Percentiles rank a stretch among this genome's conserved stretches.
Conservation (phyloP, 495 filamentous ascomycete genomes). For the Gamarada debralockiae region DNA sequence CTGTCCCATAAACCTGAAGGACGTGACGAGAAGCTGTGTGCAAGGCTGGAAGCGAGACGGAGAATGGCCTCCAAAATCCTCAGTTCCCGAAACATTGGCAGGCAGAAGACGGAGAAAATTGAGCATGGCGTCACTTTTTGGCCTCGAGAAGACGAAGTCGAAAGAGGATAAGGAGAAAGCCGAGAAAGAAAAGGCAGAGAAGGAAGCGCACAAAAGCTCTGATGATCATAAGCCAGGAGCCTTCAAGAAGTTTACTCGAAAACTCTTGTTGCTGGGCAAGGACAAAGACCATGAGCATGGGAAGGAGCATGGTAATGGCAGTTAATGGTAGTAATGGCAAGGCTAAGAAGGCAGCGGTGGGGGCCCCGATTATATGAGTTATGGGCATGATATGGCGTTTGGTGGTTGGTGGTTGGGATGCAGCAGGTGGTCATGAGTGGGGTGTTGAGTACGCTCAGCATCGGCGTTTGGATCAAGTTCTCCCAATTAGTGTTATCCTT, state of each 20-base stretch:
- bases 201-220: neutral
- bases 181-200: slow-evolving; percentile 1
- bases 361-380: neutral
- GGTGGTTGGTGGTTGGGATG: slow-evolving; percentile 1
- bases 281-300: neutral
- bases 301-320: slow-evolving; percentile 3
- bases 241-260: slow-evolving; percentile 17
- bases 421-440: neutral
- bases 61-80: slow-evolving; percentile 80
- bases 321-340: neutral
- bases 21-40: slow-evolving; percentile 78
- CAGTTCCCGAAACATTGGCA: slow-evolving; percentile 32
- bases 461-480: neutral
- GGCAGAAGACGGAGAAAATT: slow-evolving; percentile 29
- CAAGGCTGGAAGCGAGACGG: slow-evolving; percentile 92
- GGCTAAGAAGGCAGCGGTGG: neutral
- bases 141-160: slow-evolving; percentile 11
- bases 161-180: neutral
- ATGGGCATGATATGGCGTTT: slow-evolving; percentile 7
- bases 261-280: slow-evolving; percentile 21
- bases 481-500: too few relatives aligned
- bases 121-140: slow-evolving; percentile 25
- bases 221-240: slow-evolving; percentile 13
- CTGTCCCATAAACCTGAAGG: slow-evolving; percentile 80
- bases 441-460: slow-evolving; percentile 19